Conservation (phyloP, 306 rosid genomes). For the Inga oerstediana region DNA sequence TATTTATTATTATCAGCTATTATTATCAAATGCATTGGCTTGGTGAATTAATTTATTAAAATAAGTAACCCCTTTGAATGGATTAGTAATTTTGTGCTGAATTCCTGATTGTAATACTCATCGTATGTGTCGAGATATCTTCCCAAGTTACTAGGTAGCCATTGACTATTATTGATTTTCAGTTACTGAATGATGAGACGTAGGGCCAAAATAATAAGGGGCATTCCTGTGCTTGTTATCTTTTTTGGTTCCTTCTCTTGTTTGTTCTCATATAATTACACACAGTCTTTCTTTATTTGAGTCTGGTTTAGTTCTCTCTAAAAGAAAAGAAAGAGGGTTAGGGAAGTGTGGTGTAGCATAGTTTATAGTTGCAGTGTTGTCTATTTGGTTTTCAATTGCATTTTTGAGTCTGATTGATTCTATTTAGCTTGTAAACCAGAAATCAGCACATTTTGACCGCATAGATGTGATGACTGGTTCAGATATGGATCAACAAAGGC, state of each 20-base stretch:
- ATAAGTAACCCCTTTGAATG: conserved; percentile 41
- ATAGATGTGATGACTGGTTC: conserved; percentile 75
- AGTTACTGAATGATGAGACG: not conserved
- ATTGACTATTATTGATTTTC: not conserved
- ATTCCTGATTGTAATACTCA: not conserved
- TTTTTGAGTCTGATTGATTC: conserved; percentile 32
- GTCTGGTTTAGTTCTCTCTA: not conserved
- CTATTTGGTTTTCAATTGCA: conserved; percentile 12
- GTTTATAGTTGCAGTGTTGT: not conserved
- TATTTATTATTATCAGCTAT: conserved; percentile 53
- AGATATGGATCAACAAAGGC: conserved; percentile 70
- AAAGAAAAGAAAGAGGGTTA: not conserved
- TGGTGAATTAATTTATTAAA: not conserved
- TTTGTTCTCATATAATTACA: not conserved
- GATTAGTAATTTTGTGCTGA: conserved; percentile 19
- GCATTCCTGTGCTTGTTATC: not conserved
- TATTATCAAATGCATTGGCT: conserved; percentile 2
- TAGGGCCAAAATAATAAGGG: not conserved
- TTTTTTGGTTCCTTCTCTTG: not conserved
- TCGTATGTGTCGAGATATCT: not conserved
- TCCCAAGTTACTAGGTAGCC: conserved; percentile 8
- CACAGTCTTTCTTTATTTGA: not conserved
- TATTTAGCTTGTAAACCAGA: conserved; percentile 40
- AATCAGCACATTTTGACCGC: conserved; percentile 31
- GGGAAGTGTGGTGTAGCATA: not conserved